A percentile compares a stretch with the other conserved stretches of the same genome.
Evolutionary conservation across 768 basidiomycete species (phyloP).

Genomic region (Leccinum variicolor): DNA sequence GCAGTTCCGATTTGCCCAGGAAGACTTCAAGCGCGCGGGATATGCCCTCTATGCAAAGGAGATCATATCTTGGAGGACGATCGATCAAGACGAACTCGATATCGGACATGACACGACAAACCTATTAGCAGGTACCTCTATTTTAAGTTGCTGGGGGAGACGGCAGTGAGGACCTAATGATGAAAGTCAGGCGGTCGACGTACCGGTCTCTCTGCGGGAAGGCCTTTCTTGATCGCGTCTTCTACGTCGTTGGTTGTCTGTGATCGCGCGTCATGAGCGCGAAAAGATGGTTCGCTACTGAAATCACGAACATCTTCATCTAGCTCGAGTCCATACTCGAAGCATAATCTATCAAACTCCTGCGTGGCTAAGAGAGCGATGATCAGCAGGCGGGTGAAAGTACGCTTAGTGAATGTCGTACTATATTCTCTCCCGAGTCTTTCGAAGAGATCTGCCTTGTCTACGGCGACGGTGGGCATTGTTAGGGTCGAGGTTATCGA

Average conservation of each 20-base stretch:
- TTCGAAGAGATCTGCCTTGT: slow-evolving; percentile 92
- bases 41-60: slow-evolving; percentile 96
- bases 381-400: slow-evolving; percentile 11
- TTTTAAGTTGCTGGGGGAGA: slow-evolving; percentile 82
- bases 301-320: slow-evolving; percentile 85
- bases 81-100: slow-evolving; percentile 4
- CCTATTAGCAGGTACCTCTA: slow-evolving; percentile 99
- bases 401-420: slow-evolving; percentile 32
- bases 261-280: slow-evolving; percentile 1
- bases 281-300: neutral
- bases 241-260: slow-evolving; percentile 90
- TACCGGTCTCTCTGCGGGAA: slow-evolving; percentile 83
- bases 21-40: slow-evolving; percentile 82
- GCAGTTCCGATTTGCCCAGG: slow-evolving; percentile 64
- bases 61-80: slow-evolving; percentile 72
- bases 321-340: slow-evolving; percentile 96
- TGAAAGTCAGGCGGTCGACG: slow-evolving; percentile 21
- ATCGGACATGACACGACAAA: slow-evolving; percentile 20
- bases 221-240: slow-evolving; percentile 74
- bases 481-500: slow-evolving; percentile 2
- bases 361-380: slow-evolving; percentile 63
- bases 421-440: slow-evolving; percentile 82
- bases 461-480: slow-evolving; percentile 95
- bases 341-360: slow-evolving; percentile 92
- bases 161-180: slow-evolving; percentile 3